phyloP scores from a whole-genome alignment of 179 eudicot genomes.

The Sideroxylon spinosum region DNA sequence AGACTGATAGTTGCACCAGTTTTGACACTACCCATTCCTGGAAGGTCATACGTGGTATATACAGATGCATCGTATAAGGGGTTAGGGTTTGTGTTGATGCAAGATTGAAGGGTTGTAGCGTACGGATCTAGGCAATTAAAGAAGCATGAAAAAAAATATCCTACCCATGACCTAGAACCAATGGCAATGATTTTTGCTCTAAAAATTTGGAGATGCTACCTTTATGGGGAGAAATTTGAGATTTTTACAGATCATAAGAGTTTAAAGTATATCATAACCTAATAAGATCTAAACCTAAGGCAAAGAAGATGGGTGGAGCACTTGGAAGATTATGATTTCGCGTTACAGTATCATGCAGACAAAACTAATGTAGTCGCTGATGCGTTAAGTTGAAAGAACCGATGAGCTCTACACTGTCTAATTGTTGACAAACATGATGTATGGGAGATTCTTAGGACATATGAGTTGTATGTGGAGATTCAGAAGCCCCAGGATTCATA shows the following conservation, averaged over 20 bases:
- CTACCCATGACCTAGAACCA: background rate
- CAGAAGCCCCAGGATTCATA: no score
- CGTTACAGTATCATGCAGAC: background rate
- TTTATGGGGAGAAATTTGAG: background rate
- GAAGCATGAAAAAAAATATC: background rate
- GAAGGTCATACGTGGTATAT: no score
- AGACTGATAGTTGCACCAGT: background rate
- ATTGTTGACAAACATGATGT: background rate
- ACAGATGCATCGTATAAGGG: no score
- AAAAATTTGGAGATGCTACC: background rate
- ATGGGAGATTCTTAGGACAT: background rate
- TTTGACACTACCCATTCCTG: background rate
- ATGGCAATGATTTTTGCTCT: background rate
- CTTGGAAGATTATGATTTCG: no score
- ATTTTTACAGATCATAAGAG: background rate
- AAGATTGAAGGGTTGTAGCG: no score
- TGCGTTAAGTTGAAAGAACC: background rate
- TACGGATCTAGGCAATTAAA: no score
- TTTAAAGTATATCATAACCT: background rate
- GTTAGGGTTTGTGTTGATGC: no score
- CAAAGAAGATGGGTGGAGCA: background rate
- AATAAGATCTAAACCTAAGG: background rate
- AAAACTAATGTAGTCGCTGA: background rate
- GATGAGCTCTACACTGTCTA: background rate
- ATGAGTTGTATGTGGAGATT: no score